Conservation (phyloP, 2,329 filamentous ascomycete species). For the Neofusicoccum cordaticola region DNA sequence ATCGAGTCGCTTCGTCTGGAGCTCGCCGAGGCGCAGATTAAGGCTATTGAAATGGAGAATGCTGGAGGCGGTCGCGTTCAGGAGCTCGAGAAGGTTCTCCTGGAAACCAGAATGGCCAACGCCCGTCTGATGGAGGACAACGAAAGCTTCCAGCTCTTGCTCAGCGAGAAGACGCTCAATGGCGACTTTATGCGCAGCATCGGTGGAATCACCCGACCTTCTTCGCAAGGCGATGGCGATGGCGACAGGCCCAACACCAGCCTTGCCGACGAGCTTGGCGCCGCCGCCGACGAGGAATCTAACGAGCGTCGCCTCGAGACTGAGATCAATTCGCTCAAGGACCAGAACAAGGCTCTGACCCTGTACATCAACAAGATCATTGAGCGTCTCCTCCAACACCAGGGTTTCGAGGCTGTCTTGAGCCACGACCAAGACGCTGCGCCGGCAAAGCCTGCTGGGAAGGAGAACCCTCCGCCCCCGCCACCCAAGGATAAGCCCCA, state of each 20-base stretch:
- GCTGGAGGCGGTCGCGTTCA: conserved; percentile 82
- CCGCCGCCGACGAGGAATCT: conserved; percentile 46
- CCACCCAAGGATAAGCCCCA: conserved; percentile 53
- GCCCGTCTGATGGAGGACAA: conserved; percentile 97
- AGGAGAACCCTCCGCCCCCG: conserved; percentile 79
- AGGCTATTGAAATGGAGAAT: conserved; percentile 91
- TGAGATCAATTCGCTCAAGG: conserved; percentile 76
- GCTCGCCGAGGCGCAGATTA: conserved; percentile 91
- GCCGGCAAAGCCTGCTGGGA: conserved; percentile 41
- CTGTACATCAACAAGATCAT: conserved; percentile 99
- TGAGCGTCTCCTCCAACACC: conserved; percentile 86
- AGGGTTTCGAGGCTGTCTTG: conserved; percentile 91
- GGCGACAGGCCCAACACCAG: conserved; percentile 32
- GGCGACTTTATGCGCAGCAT: conserved; percentile 76
- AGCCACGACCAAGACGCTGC: conserved; percentile 62
- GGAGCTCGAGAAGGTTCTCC: conserved; percentile 84
- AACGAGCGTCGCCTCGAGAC: conserved; percentile 65
- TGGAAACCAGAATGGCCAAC: conserved; percentile 94
- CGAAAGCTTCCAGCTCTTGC: conserved; percentile 91
- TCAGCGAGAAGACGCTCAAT: conserved; percentile 92
- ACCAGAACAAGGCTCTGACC: conserved; percentile 95
- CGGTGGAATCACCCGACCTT: conserved; percentile 25
- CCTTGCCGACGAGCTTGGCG: conserved; percentile 80
- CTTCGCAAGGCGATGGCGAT: conserved; percentile 26
- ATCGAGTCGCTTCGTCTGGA: conserved; percentile 91